phyloP scores from a whole-genome alignment of 257 asterid genomes.

The Primulina tabacum region DNA sequence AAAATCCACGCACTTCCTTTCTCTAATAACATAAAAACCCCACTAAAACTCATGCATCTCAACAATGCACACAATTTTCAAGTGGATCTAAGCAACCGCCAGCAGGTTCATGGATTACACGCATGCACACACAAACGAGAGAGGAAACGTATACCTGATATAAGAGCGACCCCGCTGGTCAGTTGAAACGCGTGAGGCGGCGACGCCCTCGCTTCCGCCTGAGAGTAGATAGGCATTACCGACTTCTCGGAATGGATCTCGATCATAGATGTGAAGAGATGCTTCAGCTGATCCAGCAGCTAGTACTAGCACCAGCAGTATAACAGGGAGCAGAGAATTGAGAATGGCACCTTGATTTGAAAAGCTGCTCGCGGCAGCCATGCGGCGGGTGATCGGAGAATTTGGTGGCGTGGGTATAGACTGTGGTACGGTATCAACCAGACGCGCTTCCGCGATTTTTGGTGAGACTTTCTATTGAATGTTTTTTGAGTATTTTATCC shows the following conservation, averaged over 20 bases:
- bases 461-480: background rate
- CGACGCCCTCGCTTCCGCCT: slow-evolving; percentile 97
- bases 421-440: background rate
- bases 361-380: slow-evolving; percentile 52
- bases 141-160: slow-evolving; percentile 52
- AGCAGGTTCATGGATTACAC: background rate
- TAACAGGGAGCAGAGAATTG: slow-evolving; percentile 22
- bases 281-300: slow-evolving; percentile 62
- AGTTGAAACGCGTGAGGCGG: slow-evolving; percentile 30
- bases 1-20: slow-evolving; percentile 3
- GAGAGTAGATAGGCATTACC: slow-evolving; percentile 88
- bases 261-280: slow-evolving; percentile 76
- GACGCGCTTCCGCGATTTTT: background rate
- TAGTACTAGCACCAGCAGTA: slow-evolving; percentile 29
- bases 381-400: slow-evolving; percentile 31
- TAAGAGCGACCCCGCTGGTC: slow-evolving; percentile 60
- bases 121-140: background rate
- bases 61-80: slow-evolving; percentile 23
- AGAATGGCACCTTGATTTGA: slow-evolving; percentile 38
- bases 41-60: background rate
- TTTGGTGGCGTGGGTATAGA: slow-evolving; percentile 12
- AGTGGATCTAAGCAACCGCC: slow-evolving; percentile 39
- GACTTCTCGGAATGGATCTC: slow-evolving; percentile 90
- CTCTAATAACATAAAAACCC: slow-evolving; percentile 11
- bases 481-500: background rate